Evolutionary conservation across 495 filamentous ascomycete genomes (phyloP), one percentile per base, ranked within the genome.

Genomic region (Neurospora sp.): DNA sequence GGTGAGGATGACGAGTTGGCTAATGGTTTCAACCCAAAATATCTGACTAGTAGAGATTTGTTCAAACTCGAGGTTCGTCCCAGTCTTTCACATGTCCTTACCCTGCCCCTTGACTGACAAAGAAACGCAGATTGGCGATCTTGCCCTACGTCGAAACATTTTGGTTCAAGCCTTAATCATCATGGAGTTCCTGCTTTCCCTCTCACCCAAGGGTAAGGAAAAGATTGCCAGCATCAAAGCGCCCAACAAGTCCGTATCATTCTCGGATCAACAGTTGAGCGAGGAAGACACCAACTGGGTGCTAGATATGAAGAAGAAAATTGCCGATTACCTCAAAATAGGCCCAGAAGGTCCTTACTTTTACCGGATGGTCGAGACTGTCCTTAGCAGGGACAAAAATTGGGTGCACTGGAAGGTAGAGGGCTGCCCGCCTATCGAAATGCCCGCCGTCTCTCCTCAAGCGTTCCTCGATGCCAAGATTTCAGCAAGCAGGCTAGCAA

Each of bases 371-470:
- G 93, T 99, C 42, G 95, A 98, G 77, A 97, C 94, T 5, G 94
- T 98, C 20, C 86, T 99, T 27, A 92, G 93, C 7, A 87, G 96
- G 72, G 96, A 99, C 81, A 97, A 97, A 81, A 97, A 97, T 76
- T 99, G 96, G 96, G 94, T 94, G 53, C 91, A 92, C 68, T 99
- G 96, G 96, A 99, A 99, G 81, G 89, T 93, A 9, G 96, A 98
- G 81, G 90, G 88, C 69, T 98, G 96, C 80, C 94, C 93, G 39
- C 86, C 89, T 27, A 97, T 99, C 78, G 90, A 94, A 74, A 86
- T 88, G 48, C 87, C 91, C 17, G 84, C 92, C 7, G 80, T 97
- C 40, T 85, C 89, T 4, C 84, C 90, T 27, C 80, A 83, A 31
- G 87, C 91, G 39, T 92, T 92, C 78, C 78, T 87, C 69, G 86